phyloP scores from a whole-genome alignment of 169 alveolate species.

The Plasmodium sp. region DNA sequence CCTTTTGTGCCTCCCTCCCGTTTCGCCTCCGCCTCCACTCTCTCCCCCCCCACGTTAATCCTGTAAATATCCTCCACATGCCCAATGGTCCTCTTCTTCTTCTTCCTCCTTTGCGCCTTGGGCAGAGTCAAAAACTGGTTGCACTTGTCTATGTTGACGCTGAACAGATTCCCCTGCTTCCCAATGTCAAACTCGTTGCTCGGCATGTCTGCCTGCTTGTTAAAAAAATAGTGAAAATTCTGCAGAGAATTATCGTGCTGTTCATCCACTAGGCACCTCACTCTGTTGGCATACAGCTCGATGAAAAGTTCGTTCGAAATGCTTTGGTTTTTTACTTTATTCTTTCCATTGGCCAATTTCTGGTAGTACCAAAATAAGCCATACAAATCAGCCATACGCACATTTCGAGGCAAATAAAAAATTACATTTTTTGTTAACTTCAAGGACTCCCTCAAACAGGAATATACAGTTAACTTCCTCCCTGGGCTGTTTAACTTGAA shows the following conservation, averaged over 20 bases:
- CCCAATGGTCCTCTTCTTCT: not conserved
- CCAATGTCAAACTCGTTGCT: conserved; percentile 3
- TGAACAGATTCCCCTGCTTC: conserved; percentile 3
- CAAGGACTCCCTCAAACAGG: conserved; percentile 24
- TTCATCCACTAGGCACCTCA: not conserved
- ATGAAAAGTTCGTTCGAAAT: conserved; percentile 5
- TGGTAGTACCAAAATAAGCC: not conserved
- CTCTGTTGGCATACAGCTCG: conserved; percentile 46
- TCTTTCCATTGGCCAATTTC: not conserved
- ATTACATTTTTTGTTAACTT: conserved; percentile 39
- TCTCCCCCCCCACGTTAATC: not conserved
- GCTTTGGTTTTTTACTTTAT: not conserved
- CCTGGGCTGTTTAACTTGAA: not conserved
- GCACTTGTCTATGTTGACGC: conserved; percentile 40
- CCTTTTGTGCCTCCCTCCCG: not conserved
- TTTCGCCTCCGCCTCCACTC: not conserved
- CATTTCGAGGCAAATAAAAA: conserved; percentile 61
- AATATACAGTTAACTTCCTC: conserved; percentile 10
- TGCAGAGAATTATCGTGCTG: not conserved
- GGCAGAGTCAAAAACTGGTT: conserved; percentile 3
- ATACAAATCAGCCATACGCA: conserved; percentile 34
- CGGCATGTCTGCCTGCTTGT: not conserved
- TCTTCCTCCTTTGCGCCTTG: not conserved
- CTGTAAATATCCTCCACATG: not conserved
- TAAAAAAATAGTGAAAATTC: conserved; percentile 52